Evolutionary conservation across 768 basidiomycete genomes (phyloP), one percentile per base, ranked within the genome.

Genomic region (Lactarius akahatsu): DNA sequence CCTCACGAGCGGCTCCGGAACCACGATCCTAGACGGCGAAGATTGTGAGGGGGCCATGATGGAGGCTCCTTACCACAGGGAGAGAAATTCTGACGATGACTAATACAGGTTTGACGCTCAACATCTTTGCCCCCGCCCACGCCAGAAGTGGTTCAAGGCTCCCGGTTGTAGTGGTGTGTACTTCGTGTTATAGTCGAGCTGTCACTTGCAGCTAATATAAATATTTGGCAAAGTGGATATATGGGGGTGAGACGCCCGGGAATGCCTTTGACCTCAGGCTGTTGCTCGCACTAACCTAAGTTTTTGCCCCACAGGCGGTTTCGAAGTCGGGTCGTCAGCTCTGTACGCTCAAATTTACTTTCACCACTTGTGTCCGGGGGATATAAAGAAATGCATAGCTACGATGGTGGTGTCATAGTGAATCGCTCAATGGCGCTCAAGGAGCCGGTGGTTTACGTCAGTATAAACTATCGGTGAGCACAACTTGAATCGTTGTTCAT

Each of bases 391-490:
- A 55, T 43, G 23, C 66, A 18, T 41, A 52, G 57, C n/a, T 43
- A 32, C 4, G 40, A 58, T 52, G 63, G 64, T 30, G 34, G 43
- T 1, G 34, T 61, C 10, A 66, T 74, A 15, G 73, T 74, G 23
- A 28, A 65, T 1, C 60, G 73, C 11, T 74, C 73, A 7, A 69
- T 73, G 11, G 61, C 66, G 2, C 59, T 74, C 11, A 62, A 63
- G 7, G 60, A 71, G 34, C 73, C 73, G 0, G 59, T 74, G 26
- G 64, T 74, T 28, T 74, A 67, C 32, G 72, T 75, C n/a, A 70
- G 67, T 43, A 64, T 73, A 41, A 75, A 74, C 56, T 75, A 75
- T 50, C 69, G 74, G 62, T 63, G 55, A 15, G 69, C 43, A 28
- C 4, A 56, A 38, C n/a, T 23, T 23, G 26, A n/a, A 36, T 10